Evolutionary conservation across 768 basidiomycete genomes (phyloP).

Genomic region (Kwoniella sp.): DNA sequence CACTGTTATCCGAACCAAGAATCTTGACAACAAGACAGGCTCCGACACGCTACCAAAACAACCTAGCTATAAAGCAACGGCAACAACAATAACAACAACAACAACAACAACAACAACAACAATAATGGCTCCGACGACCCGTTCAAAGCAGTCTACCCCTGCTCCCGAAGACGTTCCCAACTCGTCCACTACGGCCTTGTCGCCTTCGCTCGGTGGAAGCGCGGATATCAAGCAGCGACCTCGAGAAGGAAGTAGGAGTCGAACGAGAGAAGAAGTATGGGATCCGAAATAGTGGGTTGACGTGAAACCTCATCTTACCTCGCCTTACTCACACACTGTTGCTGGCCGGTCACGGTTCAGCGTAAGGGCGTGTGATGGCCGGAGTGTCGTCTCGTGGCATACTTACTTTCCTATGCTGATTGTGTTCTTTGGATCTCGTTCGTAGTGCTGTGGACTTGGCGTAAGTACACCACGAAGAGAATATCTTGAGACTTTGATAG

Average conservation of each 20-base stretch:
- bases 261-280: slow-evolving; percentile 48
- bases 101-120: background rate
- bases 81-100: too few species aligned
- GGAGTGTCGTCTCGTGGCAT: too few species aligned
- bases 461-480: slow-evolving; percentile 24
- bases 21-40: too few species aligned
- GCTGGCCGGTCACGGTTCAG: too few species aligned
- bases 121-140: slow-evolving; percentile 38
- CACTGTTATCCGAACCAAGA: too few species aligned
- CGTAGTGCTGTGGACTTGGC: slow-evolving; percentile 53
- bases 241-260: slow-evolving; percentile 40
- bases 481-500: too few species aligned
- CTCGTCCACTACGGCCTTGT: slow-evolving; percentile 22
- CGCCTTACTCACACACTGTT: too few species aligned
- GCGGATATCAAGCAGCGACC: slow-evolving; percentile 29
- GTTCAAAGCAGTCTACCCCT: slow-evolving; percentile 40
- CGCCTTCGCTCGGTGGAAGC: slow-evolving; percentile 3
- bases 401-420: too few species aligned
- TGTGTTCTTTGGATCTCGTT: background rate
- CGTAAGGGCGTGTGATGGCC: too few species aligned
- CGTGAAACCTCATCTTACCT: too few species aligned
- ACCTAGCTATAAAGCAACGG: background rate
- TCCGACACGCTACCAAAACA: too few species aligned
- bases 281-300: slow-evolving; percentile 54
- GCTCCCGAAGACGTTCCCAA: slow-evolving; percentile 22